A percentile compares a stretch with the other conserved stretches of the same genome.
These are phyloP conservation scores for Betula pendula DNA, from an alignment of 306 rosid genomes.

Conservation along the genomic window DNA sequence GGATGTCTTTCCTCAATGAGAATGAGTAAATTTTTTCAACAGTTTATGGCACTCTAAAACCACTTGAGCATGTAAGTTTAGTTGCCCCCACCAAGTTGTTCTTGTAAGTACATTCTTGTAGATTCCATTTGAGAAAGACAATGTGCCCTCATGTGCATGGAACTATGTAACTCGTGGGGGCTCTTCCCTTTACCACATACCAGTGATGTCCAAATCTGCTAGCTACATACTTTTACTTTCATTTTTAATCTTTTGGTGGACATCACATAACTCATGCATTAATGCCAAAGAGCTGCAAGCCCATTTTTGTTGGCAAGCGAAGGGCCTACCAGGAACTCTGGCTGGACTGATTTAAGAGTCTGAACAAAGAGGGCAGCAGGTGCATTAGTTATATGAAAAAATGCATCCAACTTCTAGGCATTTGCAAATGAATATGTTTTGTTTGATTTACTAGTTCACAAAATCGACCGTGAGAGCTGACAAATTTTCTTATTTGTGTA, in stretches of 20 bases:
- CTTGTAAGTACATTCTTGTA: background rate
- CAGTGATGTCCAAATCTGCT: background rate
- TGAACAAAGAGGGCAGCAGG: background rate
- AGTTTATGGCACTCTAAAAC: slow-evolving; percentile 32
- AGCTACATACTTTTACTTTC: background rate
- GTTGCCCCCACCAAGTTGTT: background rate
- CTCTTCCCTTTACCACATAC: background rate
- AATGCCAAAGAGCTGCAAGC: background rate
- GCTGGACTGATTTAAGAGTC: background rate
- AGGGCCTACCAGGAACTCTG: background rate
- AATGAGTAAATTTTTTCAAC: slow-evolving; percentile 33
- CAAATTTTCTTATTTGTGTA: slow-evolving; percentile 15
- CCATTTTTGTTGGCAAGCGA: background rate
- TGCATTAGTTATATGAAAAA: background rate
- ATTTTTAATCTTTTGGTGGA: background rate
- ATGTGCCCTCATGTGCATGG: background rate
- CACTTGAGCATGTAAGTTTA: slow-evolving; percentile 40
- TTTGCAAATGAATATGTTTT: background rate
- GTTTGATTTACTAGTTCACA: background rate
- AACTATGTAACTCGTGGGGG: background rate
- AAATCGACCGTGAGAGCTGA: background rate
- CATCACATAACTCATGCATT: background rate
- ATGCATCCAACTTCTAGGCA: background rate
- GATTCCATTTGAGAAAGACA: background rate
- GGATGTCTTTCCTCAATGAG: slow-evolving; percentile 14